Conservation (phyloP, 306 rosid species). For the Cucurbita moschata region DNA sequence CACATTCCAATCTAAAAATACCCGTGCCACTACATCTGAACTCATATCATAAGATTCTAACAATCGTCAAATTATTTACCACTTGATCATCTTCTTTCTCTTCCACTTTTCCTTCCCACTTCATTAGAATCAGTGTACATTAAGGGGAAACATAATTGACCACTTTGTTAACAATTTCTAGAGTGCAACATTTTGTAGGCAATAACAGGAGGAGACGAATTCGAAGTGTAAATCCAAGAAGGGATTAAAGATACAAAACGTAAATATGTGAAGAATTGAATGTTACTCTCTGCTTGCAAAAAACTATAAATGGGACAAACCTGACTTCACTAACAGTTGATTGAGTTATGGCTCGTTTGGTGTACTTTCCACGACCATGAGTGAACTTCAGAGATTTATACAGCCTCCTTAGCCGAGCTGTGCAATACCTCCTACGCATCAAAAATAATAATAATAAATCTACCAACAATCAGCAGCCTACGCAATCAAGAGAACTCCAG, state of each 20-base stretch:
- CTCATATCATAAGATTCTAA: background rate
- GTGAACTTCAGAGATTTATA: slow-evolving; percentile 90
- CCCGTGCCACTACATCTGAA: background rate
- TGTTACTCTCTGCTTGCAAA: background rate
- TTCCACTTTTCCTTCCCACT: background rate
- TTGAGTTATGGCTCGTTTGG: slow-evolving; percentile 53
- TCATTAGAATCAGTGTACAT: background rate
- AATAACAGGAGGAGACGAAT: background rate
- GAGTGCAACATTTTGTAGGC: background rate
- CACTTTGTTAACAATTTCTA: background rate
- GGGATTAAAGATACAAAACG: background rate
- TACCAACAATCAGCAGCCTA: background rate
- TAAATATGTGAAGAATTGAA: background rate
- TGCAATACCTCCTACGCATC: slow-evolving; percentile 68
- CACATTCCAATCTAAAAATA: background rate
- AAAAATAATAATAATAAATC: background rate
- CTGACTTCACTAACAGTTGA: slow-evolving; percentile 79
- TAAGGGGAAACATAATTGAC: background rate
- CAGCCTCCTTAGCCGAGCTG: slow-evolving; percentile 87
- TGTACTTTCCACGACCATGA: slow-evolving; percentile 91
- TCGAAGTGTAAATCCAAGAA: background rate
- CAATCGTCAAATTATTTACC: background rate
- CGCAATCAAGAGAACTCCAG: background rate
- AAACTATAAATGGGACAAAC: slow-evolving; percentile 17
- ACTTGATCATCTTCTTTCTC: background rate